Evolutionary conservation across 371 early-diverging fungal genomes (phyloP), one percentile per base, ranked within the genome.

Genomic region (Rhizopus microsporus): DNA sequence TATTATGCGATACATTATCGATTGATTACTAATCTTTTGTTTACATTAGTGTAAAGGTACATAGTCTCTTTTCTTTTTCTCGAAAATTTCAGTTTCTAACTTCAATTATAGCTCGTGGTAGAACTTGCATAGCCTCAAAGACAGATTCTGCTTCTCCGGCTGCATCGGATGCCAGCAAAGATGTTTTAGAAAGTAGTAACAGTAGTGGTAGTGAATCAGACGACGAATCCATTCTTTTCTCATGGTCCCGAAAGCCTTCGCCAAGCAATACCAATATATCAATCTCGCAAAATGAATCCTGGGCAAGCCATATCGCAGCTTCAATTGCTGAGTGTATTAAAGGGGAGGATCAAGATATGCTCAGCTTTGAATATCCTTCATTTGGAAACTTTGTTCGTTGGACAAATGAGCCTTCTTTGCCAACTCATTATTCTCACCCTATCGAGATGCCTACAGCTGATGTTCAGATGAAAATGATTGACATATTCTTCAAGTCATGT

Each of bases 381-480:
- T 62, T 47, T 50, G 69, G 62, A 2, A 50, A 45, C 15, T 63
- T 64, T 32, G 60, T 68, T 43, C 51, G 35, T 37, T 61, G 66
- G 61, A 60, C 61, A 49, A 40, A 62, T 1, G 71, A 71, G 49
- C 68, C 71, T 33, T 43, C 65, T 15, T 51, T 71, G 31, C 70
- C 73, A 10, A 69, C 54, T 17, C 35, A 62, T 1, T 73, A 73
- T 37, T 59, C 64, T 5, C 67, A 63, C 13, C 60, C 67, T 1
- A 52, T 73, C 23, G 69, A 69, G 37, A 73, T 73, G 73, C 73
- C 73, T 9, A 59, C 73, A 0, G 67, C 62, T 5, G 57, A 67
- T 8, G 57, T 67, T 17, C 73, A 73, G 44, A 49, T 66, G 45
- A 50, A 67, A n/a, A 47, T 73, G 2, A 73, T 73, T 16, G 65